Evolutionary conservation across 1,284 basidiomycete genomes (phyloP).

Genomic region (Cryptococcus sp.): DNA sequence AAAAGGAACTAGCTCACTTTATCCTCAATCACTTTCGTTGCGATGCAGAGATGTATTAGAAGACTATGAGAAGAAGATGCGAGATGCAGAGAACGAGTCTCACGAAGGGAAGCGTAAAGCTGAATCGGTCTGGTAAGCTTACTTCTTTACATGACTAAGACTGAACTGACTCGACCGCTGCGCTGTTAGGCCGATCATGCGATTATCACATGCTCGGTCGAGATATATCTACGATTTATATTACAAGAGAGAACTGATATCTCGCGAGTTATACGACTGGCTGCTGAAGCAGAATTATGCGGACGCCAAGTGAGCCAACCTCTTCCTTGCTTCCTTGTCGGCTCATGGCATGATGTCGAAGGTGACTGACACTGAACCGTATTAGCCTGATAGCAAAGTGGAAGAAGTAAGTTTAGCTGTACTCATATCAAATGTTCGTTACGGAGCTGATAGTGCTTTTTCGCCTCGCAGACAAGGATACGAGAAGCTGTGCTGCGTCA

Average conservation of each 20-base stretch:
- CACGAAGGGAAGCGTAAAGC: conserved; percentile 97
- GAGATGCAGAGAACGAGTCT: conserved; percentile 94
- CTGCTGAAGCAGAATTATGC: conserved; percentile 95
- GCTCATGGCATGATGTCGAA: not conserved
- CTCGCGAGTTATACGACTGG: conserved; percentile 95
- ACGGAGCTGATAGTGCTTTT: not conserved
- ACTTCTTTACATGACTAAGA: not conserved
- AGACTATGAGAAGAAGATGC: conserved; percentile 95
- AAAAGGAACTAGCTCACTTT: conserved; percentile 55
- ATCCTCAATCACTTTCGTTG: conserved; percentile 53
- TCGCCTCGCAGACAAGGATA: conserved; percentile 67
- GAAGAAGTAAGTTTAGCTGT: conserved; percentile 64
- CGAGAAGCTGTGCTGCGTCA: conserved; percentile 94
- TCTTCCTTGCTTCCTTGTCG: not conserved
- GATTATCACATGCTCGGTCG: conserved; percentile 91
- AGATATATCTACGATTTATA: conserved; percentile 98
- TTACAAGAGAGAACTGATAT: conserved; percentile 97
- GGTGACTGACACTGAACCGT: not conserved
- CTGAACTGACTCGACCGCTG: not conserved
- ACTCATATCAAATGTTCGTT: not conserved
- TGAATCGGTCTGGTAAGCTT: conserved; percentile 80
- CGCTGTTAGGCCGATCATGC: conserved; percentile 76
- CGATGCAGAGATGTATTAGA: conserved; percentile 78
- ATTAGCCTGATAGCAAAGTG: conserved; percentile 96
- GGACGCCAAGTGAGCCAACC: conserved; percentile 80